phyloP scores from a whole-genome alignment of 2,329 filamentous ascomycete species.

The Leptographium radiaticola region DNA sequence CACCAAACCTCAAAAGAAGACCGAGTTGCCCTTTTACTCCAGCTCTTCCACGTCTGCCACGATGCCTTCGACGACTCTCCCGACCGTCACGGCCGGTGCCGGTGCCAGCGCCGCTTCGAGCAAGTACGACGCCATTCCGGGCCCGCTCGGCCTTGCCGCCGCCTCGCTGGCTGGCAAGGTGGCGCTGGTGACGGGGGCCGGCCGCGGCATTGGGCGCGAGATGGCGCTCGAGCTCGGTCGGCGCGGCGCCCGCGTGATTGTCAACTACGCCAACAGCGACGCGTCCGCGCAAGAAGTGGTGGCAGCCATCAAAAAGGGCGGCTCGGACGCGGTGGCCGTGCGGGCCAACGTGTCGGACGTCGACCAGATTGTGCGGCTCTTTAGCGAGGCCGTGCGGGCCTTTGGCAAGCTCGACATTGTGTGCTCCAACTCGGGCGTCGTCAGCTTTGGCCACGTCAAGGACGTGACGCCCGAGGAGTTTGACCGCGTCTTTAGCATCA shows the following conservation, averaged over 20 bases:
- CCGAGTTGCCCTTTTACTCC: not conserved
- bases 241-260: constrained; percentile 21
- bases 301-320: constrained; percentile 10
- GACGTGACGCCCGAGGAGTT: constrained; percentile 45
- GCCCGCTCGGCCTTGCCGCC: constrained; percentile 17
- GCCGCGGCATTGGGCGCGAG: constrained; percentile 49
- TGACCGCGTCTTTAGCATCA: constrained; percentile 48
- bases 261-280: constrained; percentile 18
- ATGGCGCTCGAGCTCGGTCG: constrained; percentile 33
- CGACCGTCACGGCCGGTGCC: constrained; percentile 8
- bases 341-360: constrained; percentile 21
- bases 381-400: constrained; percentile 38
- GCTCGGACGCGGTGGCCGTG: constrained; percentile 15
- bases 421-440: constrained; percentile 47
- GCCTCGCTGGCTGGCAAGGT: constrained; percentile 16
- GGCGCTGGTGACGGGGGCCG: constrained; percentile 19
- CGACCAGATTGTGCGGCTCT: constrained; percentile 17
- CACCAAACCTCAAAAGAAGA: not conserved
- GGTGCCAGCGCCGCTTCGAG: constrained; percentile 5
- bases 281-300: constrained; percentile 12
- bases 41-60: not conserved
- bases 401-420: constrained; percentile 50
- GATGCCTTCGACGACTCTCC: constrained; percentile 11
- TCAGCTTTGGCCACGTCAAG: constrained; percentile 44
- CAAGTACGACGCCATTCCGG: constrained; percentile 20